phyloP scores from a whole-genome alignment of 1,284 basidiomycete genomes.

The Puccinia coronata region DNA sequence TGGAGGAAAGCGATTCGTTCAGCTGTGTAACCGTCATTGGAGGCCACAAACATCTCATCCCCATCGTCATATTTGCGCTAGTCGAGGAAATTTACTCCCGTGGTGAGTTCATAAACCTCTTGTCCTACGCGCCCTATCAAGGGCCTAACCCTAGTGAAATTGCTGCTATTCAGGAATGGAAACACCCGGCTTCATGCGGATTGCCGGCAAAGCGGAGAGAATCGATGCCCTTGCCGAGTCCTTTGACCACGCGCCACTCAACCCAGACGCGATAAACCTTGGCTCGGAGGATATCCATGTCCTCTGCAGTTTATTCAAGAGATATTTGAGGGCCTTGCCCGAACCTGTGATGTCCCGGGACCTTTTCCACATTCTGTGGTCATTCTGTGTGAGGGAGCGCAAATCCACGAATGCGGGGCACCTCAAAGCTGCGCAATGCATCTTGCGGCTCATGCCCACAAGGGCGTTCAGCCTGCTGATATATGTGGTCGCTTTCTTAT shows the following conservation, averaged over 20 bases:
- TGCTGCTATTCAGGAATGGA: constrained; percentile 55
- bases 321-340: constrained; percentile 66
- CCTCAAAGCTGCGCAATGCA: constrained; percentile 61
- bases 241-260: constrained; percentile 58
- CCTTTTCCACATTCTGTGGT: constrained; percentile 57
- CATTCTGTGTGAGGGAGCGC: constrained; percentile 55
- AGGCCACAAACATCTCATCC: constrained; percentile 58
- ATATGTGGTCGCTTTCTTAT: constrained; percentile 69
- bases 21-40: constrained; percentile 57
- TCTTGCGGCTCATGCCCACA: constrained; percentile 68
- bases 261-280: constrained; percentile 60
- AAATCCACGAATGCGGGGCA: not conserved
- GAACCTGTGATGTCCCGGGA: constrained; percentile 57
- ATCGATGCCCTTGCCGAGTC: constrained; percentile 56
- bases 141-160: not conserved
- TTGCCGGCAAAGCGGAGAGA: constrained; percentile 56
- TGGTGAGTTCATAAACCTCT: constrained; percentile 52
- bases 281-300: constrained; percentile 65
- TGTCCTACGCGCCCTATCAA: not conserved
- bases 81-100: constrained; percentile 60
- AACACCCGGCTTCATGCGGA: constrained; percentile 58
- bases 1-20: constrained; percentile 12
- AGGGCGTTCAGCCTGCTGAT: constrained; percentile 66
- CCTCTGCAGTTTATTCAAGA: constrained; percentile 67
- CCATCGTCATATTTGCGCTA: constrained; percentile 57